These are phyloP conservation scores for Abrus pulchellus DNA, from an alignment of 306 rosid species.

Conservation along the genomic window DNA sequence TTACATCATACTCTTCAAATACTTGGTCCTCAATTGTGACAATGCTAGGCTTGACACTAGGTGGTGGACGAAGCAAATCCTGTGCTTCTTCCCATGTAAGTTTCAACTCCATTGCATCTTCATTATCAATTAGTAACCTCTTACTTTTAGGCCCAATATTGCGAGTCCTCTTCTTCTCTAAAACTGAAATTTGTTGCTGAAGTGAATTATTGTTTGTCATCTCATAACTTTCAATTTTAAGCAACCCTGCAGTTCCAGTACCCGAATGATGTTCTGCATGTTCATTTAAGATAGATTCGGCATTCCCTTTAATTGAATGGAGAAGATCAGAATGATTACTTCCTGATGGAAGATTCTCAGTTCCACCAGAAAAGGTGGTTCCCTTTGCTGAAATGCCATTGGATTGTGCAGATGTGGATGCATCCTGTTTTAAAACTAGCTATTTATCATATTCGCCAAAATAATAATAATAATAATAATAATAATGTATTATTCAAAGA, in stretches of 20 bases:
- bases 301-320: slow-evolving; percentile 59
- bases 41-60: slow-evolving; percentile 79
- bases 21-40: slow-evolving; percentile 88
- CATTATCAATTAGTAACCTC: slow-evolving; percentile 85
- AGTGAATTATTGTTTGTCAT: slow-evolving; percentile 56
- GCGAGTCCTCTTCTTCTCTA: slow-evolving; percentile 86
- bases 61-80: slow-evolving; percentile 97
- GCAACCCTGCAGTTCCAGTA: slow-evolving; percentile 60
- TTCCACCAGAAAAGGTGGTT: slow-evolving; percentile 59
- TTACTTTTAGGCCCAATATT: slow-evolving; percentile 91
- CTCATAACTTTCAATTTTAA: slow-evolving; percentile 60
- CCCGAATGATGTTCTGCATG: slow-evolving; percentile 57
- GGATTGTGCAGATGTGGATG: slow-evolving; percentile 62
- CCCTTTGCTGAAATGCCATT: slow-evolving; percentile 69
- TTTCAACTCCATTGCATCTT: slow-evolving; percentile 85
- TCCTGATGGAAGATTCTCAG: slow-evolving; percentile 68
- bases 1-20: slow-evolving; percentile 96
- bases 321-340: slow-evolving; percentile 62
- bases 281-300: slow-evolving; percentile 56
- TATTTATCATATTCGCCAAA: slow-evolving; percentile 32
- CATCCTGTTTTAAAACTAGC: slow-evolving; percentile 65
- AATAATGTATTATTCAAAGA: slow-evolving; percentile 25
- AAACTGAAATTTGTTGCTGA: slow-evolving; percentile 56
- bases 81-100: slow-evolving; percentile 99
- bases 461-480: neutral